A percentile compares a stretch with the other conserved stretches of the same genome.
Conservation (phyloP, 768 basidiomycete species). For the Nidula microcarpa region DNA sequence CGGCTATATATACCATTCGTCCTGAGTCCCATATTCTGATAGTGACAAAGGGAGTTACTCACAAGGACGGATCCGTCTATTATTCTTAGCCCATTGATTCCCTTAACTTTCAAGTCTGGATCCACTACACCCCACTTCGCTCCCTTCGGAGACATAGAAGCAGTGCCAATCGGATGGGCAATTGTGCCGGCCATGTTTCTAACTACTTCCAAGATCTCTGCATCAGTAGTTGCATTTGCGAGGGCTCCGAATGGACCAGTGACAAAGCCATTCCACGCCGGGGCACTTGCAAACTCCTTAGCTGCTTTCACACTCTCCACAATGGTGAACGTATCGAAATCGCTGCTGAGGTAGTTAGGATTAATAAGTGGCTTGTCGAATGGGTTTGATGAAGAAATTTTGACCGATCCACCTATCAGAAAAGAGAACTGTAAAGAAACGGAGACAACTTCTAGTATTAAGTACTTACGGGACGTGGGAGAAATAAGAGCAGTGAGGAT, state of each 20-base stretch:
- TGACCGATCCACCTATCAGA: constrained; percentile 15
- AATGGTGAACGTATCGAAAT: constrained; percentile 16
- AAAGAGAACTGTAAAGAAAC: too few species aligned
- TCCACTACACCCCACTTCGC: constrained; percentile 29
- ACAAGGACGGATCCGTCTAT: constrained; percentile 3
- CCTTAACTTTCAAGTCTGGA: constrained; percentile 32
- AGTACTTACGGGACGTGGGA: not conserved
- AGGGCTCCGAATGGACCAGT: constrained; percentile 9
- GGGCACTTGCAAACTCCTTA: constrained; percentile 12
- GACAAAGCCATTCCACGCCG: constrained; percentile 16
- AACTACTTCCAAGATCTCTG: constrained; percentile 16
- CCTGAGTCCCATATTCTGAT: not conserved
- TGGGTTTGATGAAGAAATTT: constrained; percentile 13
- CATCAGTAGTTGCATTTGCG: constrained; percentile 3
- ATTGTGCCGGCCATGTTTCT: constrained; percentile 13
- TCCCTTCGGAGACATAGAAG: constrained; percentile 22
- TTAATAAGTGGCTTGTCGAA: constrained; percentile 20
- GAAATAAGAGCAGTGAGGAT: not conserved
- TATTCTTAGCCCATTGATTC: constrained; percentile 3
- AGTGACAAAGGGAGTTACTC: not conserved
- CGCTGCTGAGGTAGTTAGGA: constrained; percentile 12
- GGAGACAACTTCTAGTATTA: too few species aligned
- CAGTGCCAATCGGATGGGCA: constrained; percentile 27
- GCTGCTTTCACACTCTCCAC: constrained; percentile 14
- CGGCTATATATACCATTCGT: not conserved